Evolutionary conservation across 345 rosid genomes (phyloP).

Genomic region (Excoecaria agallocha): DNA sequence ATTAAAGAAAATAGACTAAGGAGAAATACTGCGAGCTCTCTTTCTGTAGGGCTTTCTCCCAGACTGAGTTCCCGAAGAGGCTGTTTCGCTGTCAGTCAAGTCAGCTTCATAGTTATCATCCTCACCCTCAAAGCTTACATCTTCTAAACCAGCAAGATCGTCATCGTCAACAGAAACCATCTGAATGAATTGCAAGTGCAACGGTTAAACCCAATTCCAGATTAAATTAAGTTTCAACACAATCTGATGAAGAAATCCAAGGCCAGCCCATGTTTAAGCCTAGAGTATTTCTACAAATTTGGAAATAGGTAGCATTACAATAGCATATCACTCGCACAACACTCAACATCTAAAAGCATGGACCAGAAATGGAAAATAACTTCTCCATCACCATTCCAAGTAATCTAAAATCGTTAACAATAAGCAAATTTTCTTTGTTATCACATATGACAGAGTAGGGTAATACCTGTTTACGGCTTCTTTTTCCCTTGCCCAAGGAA

Average conservation of each 20-base stretch:
- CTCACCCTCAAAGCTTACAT: constrained; percentile 91
- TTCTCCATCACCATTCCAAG: background rate
- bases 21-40: constrained; percentile 65
- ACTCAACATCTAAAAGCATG: background rate
- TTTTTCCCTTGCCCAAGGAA: constrained; percentile 90
- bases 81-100: constrained; percentile 74
- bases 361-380: background rate
- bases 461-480: constrained; percentile 91
- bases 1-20: background rate
- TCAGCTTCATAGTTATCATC: constrained; percentile 98
- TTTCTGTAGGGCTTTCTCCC: constrained; percentile 73
- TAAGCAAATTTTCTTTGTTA: background rate
- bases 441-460: background rate
- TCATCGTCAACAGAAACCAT: constrained; percentile 97
- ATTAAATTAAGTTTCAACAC: background rate
- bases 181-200: constrained; percentile 34
- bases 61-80: constrained; percentile 63
- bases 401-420: background rate
- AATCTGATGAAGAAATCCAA: background rate
- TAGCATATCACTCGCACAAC: background rate
- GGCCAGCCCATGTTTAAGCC: constrained; percentile 6
- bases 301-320: background rate
- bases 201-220: background rate
- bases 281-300: background rate
- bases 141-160: constrained; percentile 99